A percentile compares a stretch with the other conserved stretches of the same genome.
Evolutionary conservation across 345 rosid species (phyloP).

Genomic region (Citrus mangshanensis): DNA sequence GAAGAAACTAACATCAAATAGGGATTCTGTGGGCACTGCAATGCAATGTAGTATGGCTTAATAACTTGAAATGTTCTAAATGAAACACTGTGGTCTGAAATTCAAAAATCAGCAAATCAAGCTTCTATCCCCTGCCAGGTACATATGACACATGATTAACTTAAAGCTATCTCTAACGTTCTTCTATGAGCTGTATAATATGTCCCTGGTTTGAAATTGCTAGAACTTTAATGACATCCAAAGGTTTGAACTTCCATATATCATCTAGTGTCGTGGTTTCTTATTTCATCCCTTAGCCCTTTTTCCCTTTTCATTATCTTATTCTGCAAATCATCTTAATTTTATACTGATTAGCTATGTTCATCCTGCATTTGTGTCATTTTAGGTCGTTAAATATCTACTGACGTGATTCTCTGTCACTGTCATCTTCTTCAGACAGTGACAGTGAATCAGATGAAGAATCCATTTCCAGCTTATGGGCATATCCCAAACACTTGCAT

Average conservation of each 20-base stretch:
- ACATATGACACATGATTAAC: background rate
- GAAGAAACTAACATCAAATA: constrained; percentile 38
- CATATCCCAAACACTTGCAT: constrained; percentile 30
- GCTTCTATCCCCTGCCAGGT: constrained; percentile 48
- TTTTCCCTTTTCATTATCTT: background rate
- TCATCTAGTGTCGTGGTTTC: background rate
- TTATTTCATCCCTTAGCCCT: background rate
- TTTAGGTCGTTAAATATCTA: constrained; percentile 53
- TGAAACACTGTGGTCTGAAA: constrained; percentile 10
- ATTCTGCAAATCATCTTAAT: background rate
- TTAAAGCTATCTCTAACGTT: background rate
- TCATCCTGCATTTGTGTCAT: background rate
- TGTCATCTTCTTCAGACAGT: constrained; percentile 40
- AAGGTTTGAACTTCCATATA: background rate
- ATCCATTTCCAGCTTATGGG: constrained; percentile 40
- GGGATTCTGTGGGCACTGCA: constrained; percentile 65
- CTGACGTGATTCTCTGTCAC: constrained; percentile 27
- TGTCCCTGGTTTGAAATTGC: background rate
- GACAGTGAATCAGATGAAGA: constrained; percentile 52
- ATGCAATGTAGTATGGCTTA: constrained; percentile 56
- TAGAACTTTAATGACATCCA: background rate
- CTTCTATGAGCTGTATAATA: background rate
- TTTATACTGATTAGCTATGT: background rate
- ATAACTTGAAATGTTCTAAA: constrained; percentile 39
- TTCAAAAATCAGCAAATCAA: constrained; percentile 21